Percentiles rank a stretch among this genome's conserved stretches.
Conservation (phyloP, 106 monocot genomes). For the Acorus calamus region DNA sequence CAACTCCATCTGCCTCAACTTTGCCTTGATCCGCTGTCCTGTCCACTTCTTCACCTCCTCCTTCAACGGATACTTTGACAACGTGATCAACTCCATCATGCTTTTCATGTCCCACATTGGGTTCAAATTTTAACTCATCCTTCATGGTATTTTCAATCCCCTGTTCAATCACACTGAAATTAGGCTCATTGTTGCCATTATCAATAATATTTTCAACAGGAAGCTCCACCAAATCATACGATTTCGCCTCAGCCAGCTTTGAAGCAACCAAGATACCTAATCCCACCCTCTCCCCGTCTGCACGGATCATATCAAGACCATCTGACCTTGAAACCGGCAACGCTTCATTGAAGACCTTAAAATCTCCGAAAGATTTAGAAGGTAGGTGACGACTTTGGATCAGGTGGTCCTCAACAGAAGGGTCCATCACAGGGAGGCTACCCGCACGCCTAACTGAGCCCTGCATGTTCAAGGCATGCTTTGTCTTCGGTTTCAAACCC, state of each 20-base stretch:
- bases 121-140: neutral
- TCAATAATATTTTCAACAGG: slow-evolving; percentile 2
- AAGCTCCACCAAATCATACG: slow-evolving; percentile 13
- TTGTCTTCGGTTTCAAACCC: neutral
- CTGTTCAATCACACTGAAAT: slow-evolving; percentile 54
- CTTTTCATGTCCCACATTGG: no score
- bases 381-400: neutral
- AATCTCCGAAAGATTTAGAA: slow-evolving; percentile 42
- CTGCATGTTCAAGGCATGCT: slow-evolving; percentile 7
- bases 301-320: neutral
- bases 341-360: slow-evolving; percentile 51
- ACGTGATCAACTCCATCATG: no score
- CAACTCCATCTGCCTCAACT: neutral
- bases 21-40: slow-evolving; percentile 4
- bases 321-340: slow-evolving; percentile 33
- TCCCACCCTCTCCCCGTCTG: neutral
- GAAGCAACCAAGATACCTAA: slow-evolving; percentile 3
- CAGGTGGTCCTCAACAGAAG: neutral
- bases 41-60: neutral
- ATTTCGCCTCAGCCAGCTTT: slow-evolving; percentile 4
- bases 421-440: neutral
- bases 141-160: slow-evolving; percentile 33
- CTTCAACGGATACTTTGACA: no score
- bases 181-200: slow-evolving; percentile 12
- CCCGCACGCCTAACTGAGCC: neutral